Base-by-base conservation (phyloP, 441 rosid genomes). In the Populus hybrid region DNA sequence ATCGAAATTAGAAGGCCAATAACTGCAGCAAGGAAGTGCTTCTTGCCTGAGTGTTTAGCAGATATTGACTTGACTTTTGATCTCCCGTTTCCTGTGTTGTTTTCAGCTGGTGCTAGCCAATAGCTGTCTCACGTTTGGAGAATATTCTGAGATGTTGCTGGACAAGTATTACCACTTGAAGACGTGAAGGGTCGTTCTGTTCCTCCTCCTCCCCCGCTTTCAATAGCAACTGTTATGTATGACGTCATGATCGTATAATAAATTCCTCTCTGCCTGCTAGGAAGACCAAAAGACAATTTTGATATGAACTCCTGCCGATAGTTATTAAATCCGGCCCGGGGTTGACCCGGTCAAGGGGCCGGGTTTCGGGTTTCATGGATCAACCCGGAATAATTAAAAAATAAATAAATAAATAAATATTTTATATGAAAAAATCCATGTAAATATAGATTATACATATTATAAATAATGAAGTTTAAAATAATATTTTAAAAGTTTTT, bases 131-230 rank as follows among this genome's bases (percentile, higher is more conserved):
- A 91, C 98, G 35, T 95, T 93, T 81, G 98, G 99, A 79, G 94
- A 91, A 79, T 94, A 90, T 74, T 77, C 97, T 0, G 97, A 95
- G 89, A 86, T 82, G 83, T 94, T 92, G 4, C 82, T 94, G 68
- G 91, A 91, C 88, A 91, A 87, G 81, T 94, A 94, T 80, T 95
- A 95, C 85, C 88, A 88, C 87, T 77, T 75, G 36, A 91, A 91
- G 78, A 75, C 88, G n/a, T 89, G 63, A 77, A 59, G 36, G 30
- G 12, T 6, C 10, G 6, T 66, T 12, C 7, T 28, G 18, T 36
- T 24, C 24, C n/a, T 14, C 50, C 53, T n/a, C 8, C 50, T 10
- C 59, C 50, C 12, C 50, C 8, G n/a, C 59, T 50, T 6, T 53
- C 61, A 5, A 14, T 53, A 53, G 8, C 8, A 5, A 53, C 57